Conservation (phyloP, 345 rosid genomes). For the Murraya koenigii region DNA sequence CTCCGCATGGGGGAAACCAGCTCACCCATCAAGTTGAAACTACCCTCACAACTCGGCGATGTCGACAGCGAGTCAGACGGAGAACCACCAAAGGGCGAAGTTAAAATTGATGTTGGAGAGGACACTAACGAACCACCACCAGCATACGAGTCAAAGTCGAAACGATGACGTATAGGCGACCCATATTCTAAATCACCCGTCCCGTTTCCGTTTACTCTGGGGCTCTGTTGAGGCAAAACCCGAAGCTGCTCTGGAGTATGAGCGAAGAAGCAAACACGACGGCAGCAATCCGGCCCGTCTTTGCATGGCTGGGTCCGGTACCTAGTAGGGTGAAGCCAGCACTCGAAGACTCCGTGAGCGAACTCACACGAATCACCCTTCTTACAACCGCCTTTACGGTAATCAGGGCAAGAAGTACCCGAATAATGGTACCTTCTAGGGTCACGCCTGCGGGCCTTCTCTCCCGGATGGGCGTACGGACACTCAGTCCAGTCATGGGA, state of each 20-base stretch:
- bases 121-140: slow-evolving; percentile 16
- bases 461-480: slow-evolving; percentile 96
- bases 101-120: slow-evolving; percentile 49
- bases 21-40: slow-evolving; percentile 26
- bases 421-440: slow-evolving; percentile 69
- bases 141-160: slow-evolving; percentile 27
- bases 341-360: slow-evolving; percentile 81
- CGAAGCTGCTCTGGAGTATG: slow-evolving; percentile 84
- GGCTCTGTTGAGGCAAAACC: slow-evolving; percentile 33
- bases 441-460: slow-evolving; percentile 83
- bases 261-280: slow-evolving; percentile 83
- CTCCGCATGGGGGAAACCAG: slow-evolving; percentile 44
- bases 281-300: slow-evolving; percentile 61
- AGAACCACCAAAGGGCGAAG: slow-evolving; percentile 43
- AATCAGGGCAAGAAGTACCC: slow-evolving; percentile 59
- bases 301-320: slow-evolving; percentile 88
- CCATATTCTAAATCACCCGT: slow-evolving; percentile 37
- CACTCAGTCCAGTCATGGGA: slow-evolving; percentile 95
- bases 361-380: slow-evolving; percentile 57
- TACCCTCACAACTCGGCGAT: slow-evolving; percentile 36
- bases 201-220: slow-evolving; percentile 25
- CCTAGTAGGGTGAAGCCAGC: slow-evolving; percentile 86
- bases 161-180: slow-evolving; percentile 29
- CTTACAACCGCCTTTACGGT: slow-evolving; percentile 59
- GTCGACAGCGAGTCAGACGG: slow-evolving; percentile 56